A percentile compares a stretch with the other conserved stretches of the same genome.
phyloP scores from a whole-genome alignment of 148 eudicot species.

The Talinum fruticosum region DNA sequence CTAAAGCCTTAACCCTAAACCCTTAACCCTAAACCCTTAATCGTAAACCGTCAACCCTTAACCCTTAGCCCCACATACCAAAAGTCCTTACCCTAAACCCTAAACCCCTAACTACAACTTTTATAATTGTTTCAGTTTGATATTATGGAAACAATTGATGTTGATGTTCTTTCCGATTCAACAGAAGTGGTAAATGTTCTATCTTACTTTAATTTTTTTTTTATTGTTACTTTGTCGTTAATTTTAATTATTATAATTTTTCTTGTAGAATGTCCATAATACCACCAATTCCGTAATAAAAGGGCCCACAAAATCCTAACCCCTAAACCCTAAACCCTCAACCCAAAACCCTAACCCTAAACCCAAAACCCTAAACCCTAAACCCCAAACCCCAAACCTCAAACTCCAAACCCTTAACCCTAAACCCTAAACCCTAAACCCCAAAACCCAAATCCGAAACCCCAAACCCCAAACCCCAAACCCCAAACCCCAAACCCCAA shows the following conservation, averaged over 20 bases:
- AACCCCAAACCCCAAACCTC: slow-evolving; percentile 11
- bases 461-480: slow-evolving; percentile 12
- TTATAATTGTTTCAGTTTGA: too few species aligned
- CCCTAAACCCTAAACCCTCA: too few species aligned
- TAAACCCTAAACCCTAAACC: slow-evolving; percentile 16
- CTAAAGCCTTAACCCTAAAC: slow-evolving; percentile 18
- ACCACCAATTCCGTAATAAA: too few species aligned
- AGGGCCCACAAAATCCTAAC: too few species aligned
- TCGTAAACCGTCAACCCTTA: slow-evolving; percentile 5
- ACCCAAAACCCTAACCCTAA: background rate
- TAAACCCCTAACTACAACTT: too few species aligned
- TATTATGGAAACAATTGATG: too few species aligned
- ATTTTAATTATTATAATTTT: too few species aligned
- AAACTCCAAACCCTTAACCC: slow-evolving; percentile 14
- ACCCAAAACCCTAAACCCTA: slow-evolving; percentile 7
- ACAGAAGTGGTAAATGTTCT: too few species aligned
- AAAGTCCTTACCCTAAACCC: slow-evolving; percentile 14
- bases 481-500: background rate
- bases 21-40: slow-evolving; percentile 20
- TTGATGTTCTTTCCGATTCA: too few species aligned
- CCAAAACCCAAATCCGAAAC: background rate
- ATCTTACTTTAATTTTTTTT: too few species aligned
- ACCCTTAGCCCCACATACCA: slow-evolving; percentile 3
- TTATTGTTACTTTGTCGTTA: too few species aligned
- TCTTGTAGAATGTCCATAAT: too few species aligned